These are phyloP conservation scores for Colletotrichum sp. DNA, from an alignment of 2,329 filamentous ascomycete species.

Conservation along the genomic window DNA sequence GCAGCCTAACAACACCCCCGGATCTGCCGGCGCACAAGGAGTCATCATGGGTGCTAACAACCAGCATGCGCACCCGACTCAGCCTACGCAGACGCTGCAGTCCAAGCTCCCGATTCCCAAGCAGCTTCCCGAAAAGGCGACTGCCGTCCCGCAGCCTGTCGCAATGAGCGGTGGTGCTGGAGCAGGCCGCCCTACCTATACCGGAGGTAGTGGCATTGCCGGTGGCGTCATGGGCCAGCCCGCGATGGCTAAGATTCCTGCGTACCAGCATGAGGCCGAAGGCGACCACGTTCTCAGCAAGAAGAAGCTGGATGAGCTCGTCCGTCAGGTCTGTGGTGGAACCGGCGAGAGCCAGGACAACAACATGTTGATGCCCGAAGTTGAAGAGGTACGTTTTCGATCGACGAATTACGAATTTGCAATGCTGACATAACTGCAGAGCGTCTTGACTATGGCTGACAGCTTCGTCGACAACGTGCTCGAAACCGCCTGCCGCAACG, in stretches of 20 bases:
- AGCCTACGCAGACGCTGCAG: slow-evolving; percentile 44
- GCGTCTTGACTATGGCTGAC: slow-evolving; percentile 86
- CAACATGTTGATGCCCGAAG: slow-evolving; percentile 84
- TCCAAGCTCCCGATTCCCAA: slow-evolving; percentile 84
- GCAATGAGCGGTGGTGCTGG: slow-evolving; percentile 65
- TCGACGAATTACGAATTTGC: background rate
- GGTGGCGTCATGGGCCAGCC: slow-evolving; percentile 89
- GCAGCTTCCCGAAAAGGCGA: slow-evolving; percentile 69
- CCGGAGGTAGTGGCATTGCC: slow-evolving; percentile 75
- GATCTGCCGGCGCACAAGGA: slow-evolving; percentile 30
- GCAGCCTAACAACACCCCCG: slow-evolving; percentile 31
- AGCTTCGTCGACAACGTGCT: slow-evolving; percentile 94
- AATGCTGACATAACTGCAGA: slow-evolving; percentile 51
- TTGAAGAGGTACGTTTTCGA: slow-evolving; percentile 78
- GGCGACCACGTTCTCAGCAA: slow-evolving; percentile 94
- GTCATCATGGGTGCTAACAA: slow-evolving; percentile 36
- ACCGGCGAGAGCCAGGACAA: slow-evolving; percentile 73
- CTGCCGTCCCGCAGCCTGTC: slow-evolving; percentile 75
- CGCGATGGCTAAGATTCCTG: slow-evolving; percentile 79
- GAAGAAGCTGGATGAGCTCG: slow-evolving; percentile 95
- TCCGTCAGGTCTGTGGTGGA: slow-evolving; percentile 89
- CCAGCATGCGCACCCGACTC: slow-evolving; percentile 53
- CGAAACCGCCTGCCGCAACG: slow-evolving; percentile 83
- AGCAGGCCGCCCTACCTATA: slow-evolving; percentile 79
- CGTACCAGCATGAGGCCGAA: slow-evolving; percentile 87